Percentiles rank a stretch among this genome's conserved stretches.
phyloP scores from a whole-genome alignment of 805 yeast species.

The Zygosaccharomyces siamensis region DNA sequence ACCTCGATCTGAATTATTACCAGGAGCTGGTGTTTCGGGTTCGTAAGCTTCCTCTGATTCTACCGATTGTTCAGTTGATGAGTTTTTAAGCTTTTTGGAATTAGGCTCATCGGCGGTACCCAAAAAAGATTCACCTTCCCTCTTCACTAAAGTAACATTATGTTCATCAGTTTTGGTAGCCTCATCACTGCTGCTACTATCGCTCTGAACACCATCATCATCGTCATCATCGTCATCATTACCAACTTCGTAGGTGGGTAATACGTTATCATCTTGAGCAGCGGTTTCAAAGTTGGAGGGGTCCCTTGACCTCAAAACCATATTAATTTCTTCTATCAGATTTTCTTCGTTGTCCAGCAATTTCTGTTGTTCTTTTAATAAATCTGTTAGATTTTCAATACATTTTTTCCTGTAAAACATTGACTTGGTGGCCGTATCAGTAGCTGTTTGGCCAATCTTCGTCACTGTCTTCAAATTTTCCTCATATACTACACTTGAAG shows the following conservation, averaged over 20 bases:
- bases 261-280: constrained; percentile 16
- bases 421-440: constrained; percentile 28
- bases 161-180: constrained; percentile 2
- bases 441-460: constrained; percentile 30
- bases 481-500: constrained; percentile 26
- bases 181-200: constrained; percentile 16
- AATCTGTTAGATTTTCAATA: constrained; percentile 23
- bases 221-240: constrained; percentile 24
- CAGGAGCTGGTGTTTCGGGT: constrained; percentile 15
- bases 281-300: constrained; percentile 13
- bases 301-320: constrained; percentile 24
- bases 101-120: constrained; percentile 6
- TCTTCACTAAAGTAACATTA: background rate
- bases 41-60: constrained; percentile 13
- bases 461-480: constrained; percentile 31
- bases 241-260: constrained; percentile 31
- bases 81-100: constrained; percentile 7
- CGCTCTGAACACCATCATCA: constrained; percentile 15
- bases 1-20: constrained; percentile 5
- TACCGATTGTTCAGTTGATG: constrained; percentile 6
- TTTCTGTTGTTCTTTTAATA: constrained; percentile 25
- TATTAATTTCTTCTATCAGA: constrained; percentile 26
- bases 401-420: constrained; percentile 27
- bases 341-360: constrained; percentile 30
- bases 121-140: constrained; percentile 6